Base-by-base conservation (phyloP, 768 basidiomycete genomes). In the Xerocomus spinulosus region DNA sequence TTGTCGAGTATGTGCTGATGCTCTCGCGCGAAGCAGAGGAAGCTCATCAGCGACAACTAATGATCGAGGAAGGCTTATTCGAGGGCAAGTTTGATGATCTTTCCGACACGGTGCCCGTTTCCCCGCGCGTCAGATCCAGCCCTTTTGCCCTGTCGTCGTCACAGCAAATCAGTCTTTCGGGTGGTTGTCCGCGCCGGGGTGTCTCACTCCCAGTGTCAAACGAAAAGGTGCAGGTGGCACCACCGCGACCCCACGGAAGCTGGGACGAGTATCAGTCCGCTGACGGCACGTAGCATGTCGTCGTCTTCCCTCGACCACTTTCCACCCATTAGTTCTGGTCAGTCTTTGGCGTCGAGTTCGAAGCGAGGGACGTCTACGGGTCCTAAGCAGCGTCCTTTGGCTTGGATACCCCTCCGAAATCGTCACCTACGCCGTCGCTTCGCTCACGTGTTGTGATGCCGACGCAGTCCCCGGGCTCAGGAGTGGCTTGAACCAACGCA, bases 1-100 rank as follows among this genome's bases (percentile, higher is more conserved):
- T 84, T 1, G 68, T 92, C 23, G 85, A 89, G 57, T 92, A 92
- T 55, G 75, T 82, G 0, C 62, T 92, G 38, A 92, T 92, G 87
- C 75, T 92, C 53, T 91, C 87, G 53, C 80, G 85, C 9, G 90
- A 92, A 38, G 87, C 90, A 60, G 81, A 78, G 34, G 64, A 44
- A 46, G 46, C 48, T 29, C 44, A 54, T 45, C 49, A 48, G 49
- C 43, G 50, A 47, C 21, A 32, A 23, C n/a, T n/a, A n/a, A n/a
- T n/a, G n/a, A n/a, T 61, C 6, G 78, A 80, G 17, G 78, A 82
- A 44, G 82, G 78, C 3, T 73, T 81, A 3, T 83, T 82, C 50
- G 77, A 78, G 47, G 75, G 68, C 17, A 78, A 82, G 46, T 78
- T 64, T 25, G 61, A 58, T 12, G 52, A 58, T 23, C 20, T 46